Percentiles rank a stretch among this genome's conserved stretches.
These are phyloP conservation scores for Solioccasus polychromus DNA, from an alignment of 768 basidiomycete genomes.

Conservation along the genomic window DNA sequence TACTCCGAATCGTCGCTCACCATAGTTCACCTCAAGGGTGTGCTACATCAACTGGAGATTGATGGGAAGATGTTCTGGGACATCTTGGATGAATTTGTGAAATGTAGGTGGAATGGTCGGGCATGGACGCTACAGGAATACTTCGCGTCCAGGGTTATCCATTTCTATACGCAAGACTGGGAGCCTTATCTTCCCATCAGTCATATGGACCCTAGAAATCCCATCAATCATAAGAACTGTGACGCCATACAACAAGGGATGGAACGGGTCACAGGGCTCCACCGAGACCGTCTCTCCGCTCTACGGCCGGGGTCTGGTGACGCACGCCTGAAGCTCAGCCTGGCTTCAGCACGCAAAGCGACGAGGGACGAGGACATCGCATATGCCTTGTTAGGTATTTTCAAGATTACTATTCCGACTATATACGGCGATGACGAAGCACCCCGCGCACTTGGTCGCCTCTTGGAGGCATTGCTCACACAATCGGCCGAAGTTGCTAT, in stretches of 20 bases:
- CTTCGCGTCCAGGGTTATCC: slow-evolving; percentile 19
- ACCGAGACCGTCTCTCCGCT: not conserved
- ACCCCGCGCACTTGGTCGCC: slow-evolving; percentile 19
- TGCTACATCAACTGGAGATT: slow-evolving; percentile 1
- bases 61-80: not conserved
- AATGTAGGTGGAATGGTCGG: slow-evolving; percentile 22
- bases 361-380: slow-evolving; percentile 22
- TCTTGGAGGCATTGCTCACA: slow-evolving; percentile 11
- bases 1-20: slow-evolving; percentile 24
- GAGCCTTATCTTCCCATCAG: slow-evolving; percentile 12
- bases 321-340: too few relatives aligned
- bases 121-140: slow-evolving; percentile 24
- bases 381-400: slow-evolving; percentile 25
- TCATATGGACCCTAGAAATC: not conserved
- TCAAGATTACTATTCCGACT: slow-evolving; percentile 13
- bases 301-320: too few relatives aligned
- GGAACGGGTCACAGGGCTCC: slow-evolving; percentile 13
- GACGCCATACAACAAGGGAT: slow-evolving; percentile 12
- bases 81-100: slow-evolving; percentile 4
- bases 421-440: slow-evolving; percentile 22
- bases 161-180: slow-evolving; percentile 26
- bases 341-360: slow-evolving; percentile 21
- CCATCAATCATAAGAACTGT: slow-evolving; percentile 11
- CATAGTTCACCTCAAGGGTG: slow-evolving; percentile 21
- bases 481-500: slow-evolving; percentile 15